Evolutionary conservation across 305 asterid genomes (phyloP).

Genomic region (Fraxinus angustifolia): DNA sequence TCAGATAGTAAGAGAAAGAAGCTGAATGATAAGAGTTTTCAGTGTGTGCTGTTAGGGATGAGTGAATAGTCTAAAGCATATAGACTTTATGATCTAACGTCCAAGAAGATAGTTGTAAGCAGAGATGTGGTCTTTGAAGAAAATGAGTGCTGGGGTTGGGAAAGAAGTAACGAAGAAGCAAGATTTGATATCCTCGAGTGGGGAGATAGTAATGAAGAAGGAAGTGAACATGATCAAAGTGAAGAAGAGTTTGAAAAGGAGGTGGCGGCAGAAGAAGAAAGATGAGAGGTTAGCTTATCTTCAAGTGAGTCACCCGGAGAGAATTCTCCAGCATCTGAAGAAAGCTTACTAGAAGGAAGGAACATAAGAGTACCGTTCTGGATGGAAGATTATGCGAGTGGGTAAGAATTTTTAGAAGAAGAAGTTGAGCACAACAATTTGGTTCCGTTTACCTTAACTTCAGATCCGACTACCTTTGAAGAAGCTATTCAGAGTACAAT

Average conservation of each 20-base stretch:
- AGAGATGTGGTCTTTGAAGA: too few species aligned
- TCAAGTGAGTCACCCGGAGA: neutral
- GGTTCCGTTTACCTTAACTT: neutral
- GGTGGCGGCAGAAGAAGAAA: too few species aligned
- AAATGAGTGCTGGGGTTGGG: neutral
- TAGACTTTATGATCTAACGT: too few species aligned
- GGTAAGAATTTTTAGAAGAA: neutral
- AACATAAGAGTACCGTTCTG: too few species aligned
- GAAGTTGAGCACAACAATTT: neutral
- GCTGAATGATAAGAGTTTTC: too few species aligned
- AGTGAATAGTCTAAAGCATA: too few species aligned
- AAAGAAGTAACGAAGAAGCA: neutral
- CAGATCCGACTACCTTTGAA: neutral
- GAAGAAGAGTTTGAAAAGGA: too few species aligned
- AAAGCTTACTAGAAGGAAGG: too few species aligned
- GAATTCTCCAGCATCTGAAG: neutral
- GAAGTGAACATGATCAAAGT: neutral
- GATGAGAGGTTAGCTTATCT: neutral
- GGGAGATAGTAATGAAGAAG: neutral
- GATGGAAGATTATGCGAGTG: constrained; percentile 4
- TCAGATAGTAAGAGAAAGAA: too few species aligned
- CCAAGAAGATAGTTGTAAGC: too few species aligned
- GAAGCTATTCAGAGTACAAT: neutral
- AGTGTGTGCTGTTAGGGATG: too few species aligned
- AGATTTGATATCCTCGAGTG: neutral